phyloP scores from a whole-genome alignment of 305 asterid genomes.

The Petunia hybrid region DNA sequence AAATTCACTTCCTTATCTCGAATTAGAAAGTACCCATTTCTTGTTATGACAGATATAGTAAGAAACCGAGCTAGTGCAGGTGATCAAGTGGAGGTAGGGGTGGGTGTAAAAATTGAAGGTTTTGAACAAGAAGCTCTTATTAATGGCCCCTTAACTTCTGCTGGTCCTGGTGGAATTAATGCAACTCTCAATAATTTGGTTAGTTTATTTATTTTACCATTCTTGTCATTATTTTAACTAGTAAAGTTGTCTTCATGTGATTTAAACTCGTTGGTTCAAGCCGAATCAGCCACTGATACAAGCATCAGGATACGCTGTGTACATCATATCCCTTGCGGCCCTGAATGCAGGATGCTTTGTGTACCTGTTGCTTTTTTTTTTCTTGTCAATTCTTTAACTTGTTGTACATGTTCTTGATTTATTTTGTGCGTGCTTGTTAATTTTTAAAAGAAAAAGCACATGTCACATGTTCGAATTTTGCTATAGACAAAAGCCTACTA shows the following conservation, averaged over 20 bases:
- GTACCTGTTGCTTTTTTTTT: too few species aligned
- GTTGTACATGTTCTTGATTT: too few species aligned
- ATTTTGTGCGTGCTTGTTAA: too few species aligned
- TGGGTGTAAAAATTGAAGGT: background rate
- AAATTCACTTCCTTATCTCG: background rate
- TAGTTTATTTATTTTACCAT: constrained; percentile 33
- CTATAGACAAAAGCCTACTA: too few species aligned
- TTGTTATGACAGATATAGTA: background rate
- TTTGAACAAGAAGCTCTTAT: constrained; percentile 62
- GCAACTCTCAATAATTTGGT: constrained; percentile 72
- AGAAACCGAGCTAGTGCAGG: background rate
- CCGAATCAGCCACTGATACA: background rate
- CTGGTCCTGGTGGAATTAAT: constrained; percentile 47
- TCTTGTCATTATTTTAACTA: background rate
- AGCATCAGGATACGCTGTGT: too few species aligned
- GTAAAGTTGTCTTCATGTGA: background rate
- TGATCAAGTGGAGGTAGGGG: background rate
- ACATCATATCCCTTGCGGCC: too few species aligned
- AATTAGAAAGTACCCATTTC: background rate
- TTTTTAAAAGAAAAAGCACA: too few species aligned
- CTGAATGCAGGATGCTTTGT: too few species aligned
- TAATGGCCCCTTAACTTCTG: constrained; percentile 40
- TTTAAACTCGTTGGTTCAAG: background rate
- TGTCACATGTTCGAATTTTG: too few species aligned
- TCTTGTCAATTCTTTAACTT: too few species aligned